Evolutionary conservation across 192 early-diverging fungal genomes (phyloP).

Genomic region (Podila epicladia): DNA sequence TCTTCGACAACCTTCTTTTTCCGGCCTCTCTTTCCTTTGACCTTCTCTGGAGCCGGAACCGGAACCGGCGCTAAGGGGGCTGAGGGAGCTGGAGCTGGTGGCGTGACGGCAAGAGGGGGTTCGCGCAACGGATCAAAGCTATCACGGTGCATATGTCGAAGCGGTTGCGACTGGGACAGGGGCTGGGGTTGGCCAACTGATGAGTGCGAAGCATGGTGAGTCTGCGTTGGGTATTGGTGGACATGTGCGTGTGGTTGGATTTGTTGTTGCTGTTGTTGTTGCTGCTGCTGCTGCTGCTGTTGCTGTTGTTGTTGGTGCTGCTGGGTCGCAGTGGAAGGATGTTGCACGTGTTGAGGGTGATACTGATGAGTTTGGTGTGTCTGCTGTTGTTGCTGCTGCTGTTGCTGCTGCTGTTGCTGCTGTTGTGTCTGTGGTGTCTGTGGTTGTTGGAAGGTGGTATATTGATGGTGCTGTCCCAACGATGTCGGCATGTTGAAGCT

Average conservation of each 20-base stretch:
- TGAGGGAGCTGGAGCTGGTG: conserved; percentile 11
- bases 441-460: conserved; percentile 11
- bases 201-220: too few species aligned
- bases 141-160: too few species aligned
- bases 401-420: background rate
- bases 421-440: conserved; percentile 18
- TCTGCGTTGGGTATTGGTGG: conserved; percentile 1
- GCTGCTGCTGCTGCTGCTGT: too few species aligned
- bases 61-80: conserved; percentile 9
- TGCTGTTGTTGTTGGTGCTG: too few species aligned
- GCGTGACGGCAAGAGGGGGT: too few species aligned
- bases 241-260: conserved; percentile 8
- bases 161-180: too few species aligned
- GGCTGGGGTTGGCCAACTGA: too few species aligned
- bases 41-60: background rate
- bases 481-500: conserved; percentile 17
- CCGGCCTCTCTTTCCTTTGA: background rate
- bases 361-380: background rate
- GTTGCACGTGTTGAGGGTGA: too few species aligned
- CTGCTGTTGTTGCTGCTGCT: background rate
- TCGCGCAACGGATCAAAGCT: too few species aligned
- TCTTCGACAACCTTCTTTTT: background rate
- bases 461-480: conserved; percentile 20
- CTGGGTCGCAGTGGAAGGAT: too few species aligned
- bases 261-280: background rate